These are phyloP conservation scores for Pseudonectria foliicola DNA, from an alignment of 2,329 filamentous ascomycete species.

Conservation along the genomic window DNA sequence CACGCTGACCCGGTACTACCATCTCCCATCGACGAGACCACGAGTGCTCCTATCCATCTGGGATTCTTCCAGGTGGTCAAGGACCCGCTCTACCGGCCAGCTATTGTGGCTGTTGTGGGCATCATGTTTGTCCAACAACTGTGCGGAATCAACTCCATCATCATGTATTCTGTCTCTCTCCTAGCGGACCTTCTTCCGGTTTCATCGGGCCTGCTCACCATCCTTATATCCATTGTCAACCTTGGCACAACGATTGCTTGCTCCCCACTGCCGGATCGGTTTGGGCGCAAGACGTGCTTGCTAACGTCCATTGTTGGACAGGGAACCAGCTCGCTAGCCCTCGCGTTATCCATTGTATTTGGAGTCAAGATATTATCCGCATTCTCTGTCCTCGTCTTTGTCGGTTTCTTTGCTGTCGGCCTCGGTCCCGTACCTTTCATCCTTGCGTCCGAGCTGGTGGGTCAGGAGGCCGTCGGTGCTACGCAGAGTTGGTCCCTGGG, in stretches of 20 bases:
- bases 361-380: constrained; percentile 70
- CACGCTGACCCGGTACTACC: constrained; percentile 17
- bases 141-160: constrained; percentile 90
- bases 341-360: constrained; percentile 74
- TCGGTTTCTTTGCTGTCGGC: constrained; percentile 82
- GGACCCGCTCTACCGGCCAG: constrained; percentile 61
- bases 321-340: constrained; percentile 65
- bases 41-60: constrained; percentile 33
- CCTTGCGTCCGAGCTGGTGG: constrained; percentile 83
- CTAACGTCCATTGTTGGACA: constrained; percentile 79
- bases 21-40: constrained; percentile 2
- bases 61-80: constrained; percentile 59
- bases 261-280: constrained; percentile 76
- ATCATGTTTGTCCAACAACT: constrained; percentile 92
- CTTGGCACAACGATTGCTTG: constrained; percentile 74
- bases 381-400: constrained; percentile 74
- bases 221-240: constrained; percentile 81
- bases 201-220: constrained; percentile 76
- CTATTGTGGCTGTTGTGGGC: constrained; percentile 76
- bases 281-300: constrained; percentile 82
- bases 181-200: constrained; percentile 74
- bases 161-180: constrained; percentile 96
- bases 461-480: constrained; percentile 82
- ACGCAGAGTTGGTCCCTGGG: constrained; percentile 83
- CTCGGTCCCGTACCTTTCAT: constrained; percentile 94